These are phyloP conservation scores for Sporothrix euskadiensis DNA, from an alignment of 2,329 filamentous ascomycete species.

Conservation along the genomic window DNA sequence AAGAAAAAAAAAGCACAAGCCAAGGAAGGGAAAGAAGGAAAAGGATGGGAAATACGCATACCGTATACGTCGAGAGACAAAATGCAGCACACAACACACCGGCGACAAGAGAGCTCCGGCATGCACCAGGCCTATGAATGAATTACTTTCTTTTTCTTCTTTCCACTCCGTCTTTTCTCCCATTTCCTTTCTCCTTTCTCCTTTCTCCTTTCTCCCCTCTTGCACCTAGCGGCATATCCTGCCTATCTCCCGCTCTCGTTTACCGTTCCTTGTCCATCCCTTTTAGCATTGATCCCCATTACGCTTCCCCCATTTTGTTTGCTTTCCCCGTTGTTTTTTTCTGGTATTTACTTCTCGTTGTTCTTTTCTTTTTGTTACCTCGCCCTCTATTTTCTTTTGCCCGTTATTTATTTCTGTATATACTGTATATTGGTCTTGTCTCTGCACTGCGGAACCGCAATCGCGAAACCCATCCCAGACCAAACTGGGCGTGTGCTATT, in stretches of 20 bases:
- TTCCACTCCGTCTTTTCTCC: background rate
- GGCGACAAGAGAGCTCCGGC: background rate
- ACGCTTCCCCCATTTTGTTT: background rate
- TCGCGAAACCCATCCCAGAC: background rate
- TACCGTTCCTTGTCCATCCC: background rate
- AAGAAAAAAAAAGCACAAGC: background rate
- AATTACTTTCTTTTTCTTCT: background rate
- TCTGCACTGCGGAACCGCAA: constrained; percentile 14
- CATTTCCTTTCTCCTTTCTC: background rate
- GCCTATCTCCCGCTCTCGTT: background rate
- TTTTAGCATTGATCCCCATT: background rate
- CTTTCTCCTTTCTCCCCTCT: background rate
- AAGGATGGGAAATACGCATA: constrained; percentile 20
- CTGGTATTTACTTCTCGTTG: background rate
- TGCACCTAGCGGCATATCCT: background rate
- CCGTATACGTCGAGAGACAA: background rate
- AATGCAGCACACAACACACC: background rate
- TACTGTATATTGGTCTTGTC: background rate
- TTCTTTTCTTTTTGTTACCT: background rate
- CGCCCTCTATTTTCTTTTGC: background rate
- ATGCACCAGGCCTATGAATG: background rate
- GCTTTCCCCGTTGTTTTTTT: background rate
- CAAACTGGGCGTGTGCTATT: background rate
- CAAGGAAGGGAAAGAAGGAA: background rate
- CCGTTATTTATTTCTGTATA: background rate